These are phyloP conservation scores for Mycena pura DNA, from an alignment of 768 basidiomycete species.

Conservation along the genomic window DNA sequence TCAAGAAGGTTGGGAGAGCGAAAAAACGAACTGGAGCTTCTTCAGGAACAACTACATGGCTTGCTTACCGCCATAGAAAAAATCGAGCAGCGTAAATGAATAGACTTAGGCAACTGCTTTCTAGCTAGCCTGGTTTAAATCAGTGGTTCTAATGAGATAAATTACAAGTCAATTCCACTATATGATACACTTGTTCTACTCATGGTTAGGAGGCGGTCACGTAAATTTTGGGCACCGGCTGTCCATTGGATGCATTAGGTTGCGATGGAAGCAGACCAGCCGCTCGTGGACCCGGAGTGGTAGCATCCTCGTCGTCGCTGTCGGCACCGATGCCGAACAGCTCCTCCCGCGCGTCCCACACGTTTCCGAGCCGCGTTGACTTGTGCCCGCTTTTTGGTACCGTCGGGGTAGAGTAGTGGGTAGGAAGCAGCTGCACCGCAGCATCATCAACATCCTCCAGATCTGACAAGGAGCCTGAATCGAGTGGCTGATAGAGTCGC, in stretches of 20 bases:
- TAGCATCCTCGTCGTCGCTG: conserved; percentile 60
- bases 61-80: conserved; percentile 45
- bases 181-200: conserved; percentile 12
- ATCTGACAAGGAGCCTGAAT: conserved; percentile 58
- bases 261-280: conserved; percentile 35
- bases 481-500: conserved; percentile 77
- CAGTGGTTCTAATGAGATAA: conserved; percentile 17
- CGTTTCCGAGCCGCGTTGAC: conserved; percentile 56
- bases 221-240: conserved; percentile 32
- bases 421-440: conserved; percentile 61
- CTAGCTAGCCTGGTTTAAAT: conserved; percentile 14
- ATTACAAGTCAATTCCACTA: conserved; percentile 18
- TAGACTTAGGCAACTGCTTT: neutral
- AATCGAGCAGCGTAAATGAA: conserved; percentile 28
- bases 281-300: conserved; percentile 18
- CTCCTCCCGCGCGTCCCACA: conserved; percentile 84
- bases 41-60: conserved; percentile 50
- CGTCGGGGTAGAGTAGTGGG: conserved; percentile 35
- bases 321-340: conserved; percentile 72
- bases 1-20: conserved; percentile 46
- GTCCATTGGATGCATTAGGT: conserved; percentile 17
- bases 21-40: conserved; percentile 50
- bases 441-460: conserved; percentile 60
- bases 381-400: conserved; percentile 38
- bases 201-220: conserved; percentile 10